Base-by-base conservation (phyloP, 805 yeast species). In the Saccharomycopsis sp. region DNA sequence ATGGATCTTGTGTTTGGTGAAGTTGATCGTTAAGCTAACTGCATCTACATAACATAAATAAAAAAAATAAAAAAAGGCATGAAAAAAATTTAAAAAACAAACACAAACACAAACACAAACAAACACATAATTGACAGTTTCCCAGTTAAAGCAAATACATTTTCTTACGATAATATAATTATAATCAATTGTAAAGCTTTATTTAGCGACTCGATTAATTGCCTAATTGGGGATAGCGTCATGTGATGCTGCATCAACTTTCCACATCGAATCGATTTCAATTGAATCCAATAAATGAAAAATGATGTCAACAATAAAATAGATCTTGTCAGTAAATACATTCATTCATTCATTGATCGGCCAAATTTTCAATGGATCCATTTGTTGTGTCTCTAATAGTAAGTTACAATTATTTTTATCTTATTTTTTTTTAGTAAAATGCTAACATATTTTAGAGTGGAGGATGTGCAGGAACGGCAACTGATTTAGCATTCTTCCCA, bases 1-100 rank as follows among this genome's bases (percentile, higher is more conserved):
- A 85, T 86, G 95, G 95, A 86, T 70, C 76, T 86, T 65, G 95
- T 86, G 63, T 86, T 86, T 61, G 95, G 95, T 59, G 95, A 86
- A 67, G 95, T 86, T 56, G 95, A 86, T 70, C 88, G 95, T 69
- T 85, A 29, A 42, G 31, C 41, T 20, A n/a, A 34, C 5, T 2
- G 23, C 9, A 6, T 13, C 17, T 31, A 6, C 7, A 22, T 16
- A 20, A 35, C 27, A 11, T n/a, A 17, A 21, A 35, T 13, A 22
- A 21, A 35, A 13, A 21, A 16, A 33, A 4, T 19, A 20, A 22
- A 19, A 19, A 35, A 3, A 20, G 8, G 23, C 20, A 35, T 22
- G 13, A 13, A 21, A 33, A 33, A 33, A 13, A 14, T 35, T 21
- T 8, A 35, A 21, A n/a, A 21, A 21, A 19, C 8, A 21, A 21